A percentile compares a stretch with the other conserved stretches of the same genome.
These are phyloP conservation scores for Carnegiea gigantea DNA, from an alignment of 179 eudicot species.

Conservation along the genomic window DNA sequence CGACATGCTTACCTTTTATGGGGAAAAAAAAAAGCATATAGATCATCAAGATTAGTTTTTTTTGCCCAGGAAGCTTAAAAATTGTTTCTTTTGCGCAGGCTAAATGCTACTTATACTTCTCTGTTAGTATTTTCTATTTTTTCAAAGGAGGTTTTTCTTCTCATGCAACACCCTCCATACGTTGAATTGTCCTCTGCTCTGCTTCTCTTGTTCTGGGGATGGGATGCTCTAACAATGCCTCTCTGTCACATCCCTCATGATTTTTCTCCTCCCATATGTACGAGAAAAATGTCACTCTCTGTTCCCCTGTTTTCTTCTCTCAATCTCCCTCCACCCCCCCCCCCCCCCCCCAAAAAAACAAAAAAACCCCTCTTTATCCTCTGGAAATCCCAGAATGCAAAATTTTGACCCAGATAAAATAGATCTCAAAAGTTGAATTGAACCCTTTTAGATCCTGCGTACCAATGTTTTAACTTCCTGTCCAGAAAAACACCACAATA, in stretches of 20 bases:
- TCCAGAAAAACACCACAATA: conserved; percentile 30
- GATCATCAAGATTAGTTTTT: neutral
- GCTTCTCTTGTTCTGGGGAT: neutral
- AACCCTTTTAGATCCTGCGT: conserved; percentile 53
- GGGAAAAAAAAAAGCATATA: too few relatives aligned
- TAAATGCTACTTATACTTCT: neutral
- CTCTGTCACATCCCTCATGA: neutral
- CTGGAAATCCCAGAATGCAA: conserved; percentile 17
- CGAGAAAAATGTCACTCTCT: too few relatives aligned
- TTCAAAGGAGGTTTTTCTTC: neutral
- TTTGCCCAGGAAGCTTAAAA: neutral
- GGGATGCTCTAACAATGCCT: neutral
- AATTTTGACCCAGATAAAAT: neutral
- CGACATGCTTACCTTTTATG: too few relatives aligned
- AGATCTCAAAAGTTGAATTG: conserved; percentile 22
- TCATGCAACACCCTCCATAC: neutral
- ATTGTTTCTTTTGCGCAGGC: neutral
- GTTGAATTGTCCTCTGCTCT: neutral
- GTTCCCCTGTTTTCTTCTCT: neutral
- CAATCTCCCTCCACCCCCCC: neutral
- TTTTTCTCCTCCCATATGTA: neutral
- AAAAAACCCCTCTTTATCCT: neutral
- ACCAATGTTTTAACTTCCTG: conserved; percentile 58
- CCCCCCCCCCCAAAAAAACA: neutral
- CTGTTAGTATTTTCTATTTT: neutral